A percentile compares a stretch with the other conserved stretches of the same genome.
These are phyloP conservation scores for Scheffersomyces parashehatae DNA, from an alignment of 1,139 yeast species.

Conservation along the genomic window DNA sequence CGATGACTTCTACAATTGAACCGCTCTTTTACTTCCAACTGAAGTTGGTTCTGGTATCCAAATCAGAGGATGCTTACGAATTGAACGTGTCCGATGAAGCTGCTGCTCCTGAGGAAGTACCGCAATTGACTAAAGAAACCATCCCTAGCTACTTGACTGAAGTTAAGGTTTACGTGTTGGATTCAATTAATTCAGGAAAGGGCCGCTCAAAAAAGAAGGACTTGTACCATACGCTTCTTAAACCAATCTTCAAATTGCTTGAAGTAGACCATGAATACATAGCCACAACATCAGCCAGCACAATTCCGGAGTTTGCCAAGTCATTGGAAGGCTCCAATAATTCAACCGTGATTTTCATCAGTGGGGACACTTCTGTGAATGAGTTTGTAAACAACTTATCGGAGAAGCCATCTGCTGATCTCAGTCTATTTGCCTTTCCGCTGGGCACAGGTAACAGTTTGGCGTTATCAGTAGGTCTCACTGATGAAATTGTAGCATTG, in stretches of 20 bases:
- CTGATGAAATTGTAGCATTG: constrained; percentile 38
- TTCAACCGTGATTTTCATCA: constrained; percentile 58
- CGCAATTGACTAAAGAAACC: background rate
- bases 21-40: no score
- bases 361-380: constrained; percentile 84
- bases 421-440: constrained; percentile 58
- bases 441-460: constrained; percentile 88
- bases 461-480: constrained; percentile 58
- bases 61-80: no score
- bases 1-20: no score
- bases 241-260: constrained; percentile 45
- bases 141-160: constrained; percentile 6
- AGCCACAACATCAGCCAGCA: constrained; percentile 33
- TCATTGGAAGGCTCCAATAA: constrained; percentile 15
- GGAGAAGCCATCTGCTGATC: constrained; percentile 9
- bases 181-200: constrained; percentile 59
- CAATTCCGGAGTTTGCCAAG: constrained; percentile 37
- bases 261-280: constrained; percentile 37
- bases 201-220: constrained; percentile 44
- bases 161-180: constrained; percentile 31
- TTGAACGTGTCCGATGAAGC: no score
- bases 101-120: background rate
- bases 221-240: constrained; percentile 41
- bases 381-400: constrained; percentile 67
- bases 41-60: no score